Base-by-base conservation (phyloP, 2,329 filamentous ascomycete genomes). In the Remersonia thermophila region DNA sequence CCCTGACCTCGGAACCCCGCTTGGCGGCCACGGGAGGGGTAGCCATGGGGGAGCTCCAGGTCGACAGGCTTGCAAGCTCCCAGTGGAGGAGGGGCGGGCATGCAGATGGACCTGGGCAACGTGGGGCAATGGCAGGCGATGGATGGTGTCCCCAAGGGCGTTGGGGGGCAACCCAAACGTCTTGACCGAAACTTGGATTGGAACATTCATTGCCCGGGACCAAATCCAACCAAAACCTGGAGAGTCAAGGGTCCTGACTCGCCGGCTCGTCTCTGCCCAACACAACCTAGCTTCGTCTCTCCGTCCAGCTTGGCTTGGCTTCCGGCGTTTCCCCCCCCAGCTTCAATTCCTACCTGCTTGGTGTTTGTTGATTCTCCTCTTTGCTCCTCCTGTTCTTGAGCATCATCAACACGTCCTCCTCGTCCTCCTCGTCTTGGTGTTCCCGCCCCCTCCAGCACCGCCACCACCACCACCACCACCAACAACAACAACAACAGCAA, bases 111-210 rank as follows among this genome's bases (percentile, higher is more conserved):
- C n/a, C n/a, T n/a, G 25, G 30, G 30, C 36, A 36, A 35, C 20
- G 20, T 23, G 36, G 39, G 36, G 33, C 29, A 32, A 14, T 28
- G 28, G 33, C 16, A 11, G 20, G 20, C 5, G 5, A 23, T 5
- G 20, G 9, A 23, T 23, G 20, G 20, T 9, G 5, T 5, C 9
- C 9, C 20, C 9, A 23, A 5, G 20, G 20, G 20, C 9, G n/a
- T n/a, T n/a, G n/a, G n/a, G n/a, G n/a, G n/a, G n/a, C n/a, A n/a
- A n/a, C n/a, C n/a, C n/a, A 23, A 5, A 23, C 20, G 20, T 23
- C 32, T 37, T 34, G 34, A 40, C 37, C 37, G 37, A 35, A 37
- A 42, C 16, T 35, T 30, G 26, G 39, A 26, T 35, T 30, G 26
- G 39, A 26, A 18, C 14, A 16, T 32, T 16, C 7, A 8, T 11